Evolutionary conservation across 805 yeast genomes (phyloP).

Genomic region (Candida insectorum): DNA sequence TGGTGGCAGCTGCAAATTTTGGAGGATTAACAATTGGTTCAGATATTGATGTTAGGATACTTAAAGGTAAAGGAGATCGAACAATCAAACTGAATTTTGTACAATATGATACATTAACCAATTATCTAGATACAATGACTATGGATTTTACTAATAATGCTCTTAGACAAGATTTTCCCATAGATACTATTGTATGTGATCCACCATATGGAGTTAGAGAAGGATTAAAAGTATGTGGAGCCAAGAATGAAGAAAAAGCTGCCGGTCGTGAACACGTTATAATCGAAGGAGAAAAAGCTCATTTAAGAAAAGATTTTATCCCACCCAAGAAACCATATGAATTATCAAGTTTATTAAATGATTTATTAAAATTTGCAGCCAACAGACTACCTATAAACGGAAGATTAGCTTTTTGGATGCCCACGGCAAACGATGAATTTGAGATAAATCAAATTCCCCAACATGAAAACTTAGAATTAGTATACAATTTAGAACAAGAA

Average conservation of each 20-base stretch:
- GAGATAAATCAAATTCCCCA: conserved; percentile 69
- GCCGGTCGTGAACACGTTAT: conserved; percentile 68
- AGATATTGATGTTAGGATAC: conserved; percentile 80
- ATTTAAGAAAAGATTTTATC: conserved; percentile 73
- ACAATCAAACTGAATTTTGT: conserved; percentile 64
- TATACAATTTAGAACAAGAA: conserved; percentile 77
- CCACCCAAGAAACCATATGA: conserved; percentile 92
- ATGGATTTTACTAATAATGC: conserved; percentile 96
- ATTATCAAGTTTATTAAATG: conserved; percentile 72
- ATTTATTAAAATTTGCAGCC: conserved; percentile 70
- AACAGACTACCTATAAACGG: conserved; percentile 70
- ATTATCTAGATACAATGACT: conserved; percentile 72
- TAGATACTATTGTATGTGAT: conserved; percentile 88
- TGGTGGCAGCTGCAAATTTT: conserved; percentile 81
- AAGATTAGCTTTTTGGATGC: conserved; percentile 95
- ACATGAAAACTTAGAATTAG: conserved; percentile 67
- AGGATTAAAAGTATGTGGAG: conserved; percentile 90
- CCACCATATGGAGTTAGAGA: conserved; percentile 98
- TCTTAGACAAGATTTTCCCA: conserved; percentile 53
- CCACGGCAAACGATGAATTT: conserved; percentile 86
- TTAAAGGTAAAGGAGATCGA: conserved; percentile 62
- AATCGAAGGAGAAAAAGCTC: conserved; percentile 80
- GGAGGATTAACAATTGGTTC: conserved; percentile 83
- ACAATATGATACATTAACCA: conserved; percentile 59
- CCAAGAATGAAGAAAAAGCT: conserved; percentile 62